phyloP scores from a whole-genome alignment of 1,284 basidiomycete genomes.

The Tylopilus orsonianus region DNA sequence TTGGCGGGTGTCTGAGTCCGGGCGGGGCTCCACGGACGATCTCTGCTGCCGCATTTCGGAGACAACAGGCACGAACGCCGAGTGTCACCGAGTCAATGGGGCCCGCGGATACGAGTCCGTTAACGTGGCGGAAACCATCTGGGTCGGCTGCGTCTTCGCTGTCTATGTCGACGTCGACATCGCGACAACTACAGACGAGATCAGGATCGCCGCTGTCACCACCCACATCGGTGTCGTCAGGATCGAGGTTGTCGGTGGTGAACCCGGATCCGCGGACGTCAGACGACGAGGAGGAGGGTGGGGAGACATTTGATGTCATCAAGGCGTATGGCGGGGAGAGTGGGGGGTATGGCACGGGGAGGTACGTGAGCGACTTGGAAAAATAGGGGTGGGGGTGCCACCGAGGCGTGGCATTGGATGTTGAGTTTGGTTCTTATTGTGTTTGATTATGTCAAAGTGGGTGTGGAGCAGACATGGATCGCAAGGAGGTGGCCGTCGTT shows the following conservation, averaged over 20 bases:
- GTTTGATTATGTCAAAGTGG: slow-evolving; percentile 4
- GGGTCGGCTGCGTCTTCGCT: slow-evolving; percentile 14
- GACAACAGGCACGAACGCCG: slow-evolving; percentile 45
- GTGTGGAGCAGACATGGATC: neutral
- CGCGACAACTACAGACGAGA: neutral
- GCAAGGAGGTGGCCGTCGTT: no score
- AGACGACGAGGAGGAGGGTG: slow-evolving; percentile 47
- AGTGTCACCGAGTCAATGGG: slow-evolving; percentile 15
- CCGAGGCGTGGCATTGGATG: no score
- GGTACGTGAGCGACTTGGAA: slow-evolving; percentile 33
- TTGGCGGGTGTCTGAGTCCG: slow-evolving; percentile 16
- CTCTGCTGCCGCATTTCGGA: slow-evolving; percentile 71
- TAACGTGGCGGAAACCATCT: slow-evolving; percentile 41
- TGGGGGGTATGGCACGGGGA: slow-evolving; percentile 27
- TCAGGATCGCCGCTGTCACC: slow-evolving; percentile 25
- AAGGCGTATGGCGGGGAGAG: slow-evolving; percentile 44
- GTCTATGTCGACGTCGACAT: slow-evolving; percentile 1
- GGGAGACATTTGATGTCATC: slow-evolving; percentile 54
- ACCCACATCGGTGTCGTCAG: slow-evolving; percentile 31
- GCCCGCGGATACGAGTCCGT: slow-evolving; percentile 45
- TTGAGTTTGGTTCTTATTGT: slow-evolving; percentile 7
- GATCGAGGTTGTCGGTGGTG: slow-evolving; percentile 26
- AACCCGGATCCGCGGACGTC: slow-evolving; percentile 29
- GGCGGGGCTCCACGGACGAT: slow-evolving; percentile 49
- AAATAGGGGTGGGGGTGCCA: neutral